Evolutionary conservation across 441 rosid genomes (phyloP).

Genomic region (Flueggea neowawraea): DNA sequence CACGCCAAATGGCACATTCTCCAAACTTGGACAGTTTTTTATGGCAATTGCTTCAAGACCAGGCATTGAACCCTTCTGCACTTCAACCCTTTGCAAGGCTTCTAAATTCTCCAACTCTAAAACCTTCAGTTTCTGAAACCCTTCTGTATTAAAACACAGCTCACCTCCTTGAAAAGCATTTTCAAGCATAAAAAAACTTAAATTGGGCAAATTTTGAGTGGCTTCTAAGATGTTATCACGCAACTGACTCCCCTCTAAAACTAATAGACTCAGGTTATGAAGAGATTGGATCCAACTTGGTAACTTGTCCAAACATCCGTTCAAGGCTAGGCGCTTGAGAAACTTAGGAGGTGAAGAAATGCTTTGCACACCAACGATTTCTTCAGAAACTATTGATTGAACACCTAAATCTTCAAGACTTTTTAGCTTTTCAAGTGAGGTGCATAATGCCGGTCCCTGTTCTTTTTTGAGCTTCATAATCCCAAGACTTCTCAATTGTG

Average conservation of each 20-base stretch:
- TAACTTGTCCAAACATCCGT: conserved; percentile 1
- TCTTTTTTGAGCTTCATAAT: conserved; percentile 15
- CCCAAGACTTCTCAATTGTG: conserved; percentile 8
- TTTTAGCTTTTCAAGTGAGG: conserved; percentile 6
- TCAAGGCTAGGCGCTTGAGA: conserved; percentile 16
- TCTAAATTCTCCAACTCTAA: conserved; percentile 2
- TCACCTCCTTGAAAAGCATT: conserved; percentile 7
- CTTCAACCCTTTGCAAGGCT: not conserved
- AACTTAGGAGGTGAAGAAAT: conserved; percentile 13
- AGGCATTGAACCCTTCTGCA: conserved; percentile 16
- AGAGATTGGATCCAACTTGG: conserved; percentile 17
- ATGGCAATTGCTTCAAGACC: conserved; percentile 5
- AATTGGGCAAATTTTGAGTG: conserved; percentile 13
- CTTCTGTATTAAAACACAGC: conserved; percentile 2
- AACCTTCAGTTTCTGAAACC: conserved; percentile 11
- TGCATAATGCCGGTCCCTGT: conserved; percentile 11
- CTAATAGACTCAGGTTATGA: conserved; percentile 6
- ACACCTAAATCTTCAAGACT: conserved; percentile 8
- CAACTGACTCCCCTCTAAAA: conserved; percentile 2
- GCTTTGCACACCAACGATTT: conserved; percentile 9
- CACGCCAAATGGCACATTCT: conserved; percentile 15
- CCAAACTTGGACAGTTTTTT: conserved; percentile 4
- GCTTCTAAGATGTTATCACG: conserved; percentile 5
- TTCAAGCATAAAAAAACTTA: not conserved
- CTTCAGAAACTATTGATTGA: not conserved